Conservation (phyloP, 805 yeast genomes). For the Candida adriatica region DNA sequence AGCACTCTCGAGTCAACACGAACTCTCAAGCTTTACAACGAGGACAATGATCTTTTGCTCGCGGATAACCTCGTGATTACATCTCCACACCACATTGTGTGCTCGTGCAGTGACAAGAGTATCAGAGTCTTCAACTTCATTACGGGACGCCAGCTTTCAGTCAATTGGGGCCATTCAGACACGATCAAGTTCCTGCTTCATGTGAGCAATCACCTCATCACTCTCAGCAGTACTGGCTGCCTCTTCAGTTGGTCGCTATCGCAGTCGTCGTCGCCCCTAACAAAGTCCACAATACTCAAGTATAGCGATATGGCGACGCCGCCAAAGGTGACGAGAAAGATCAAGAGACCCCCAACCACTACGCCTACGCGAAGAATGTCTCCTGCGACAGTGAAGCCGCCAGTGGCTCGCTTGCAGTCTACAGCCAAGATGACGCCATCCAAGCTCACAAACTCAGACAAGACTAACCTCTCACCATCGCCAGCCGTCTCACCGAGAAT, state of each 20-base stretch:
- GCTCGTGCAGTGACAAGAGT: slow-evolving; percentile 51
- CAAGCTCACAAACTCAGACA: slow-evolving; percentile 11
- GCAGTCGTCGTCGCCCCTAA: background rate
- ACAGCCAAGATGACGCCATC: slow-evolving; percentile 21
- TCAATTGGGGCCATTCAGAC: slow-evolving; percentile 58
- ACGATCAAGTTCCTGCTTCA: slow-evolving; percentile 31
- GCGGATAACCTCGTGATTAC: slow-evolving; percentile 37
- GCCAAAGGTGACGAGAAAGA: slow-evolving; percentile 23
- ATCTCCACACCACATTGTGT: slow-evolving; percentile 27
- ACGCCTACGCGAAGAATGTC: slow-evolving; percentile 13
- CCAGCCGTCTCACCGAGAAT: slow-evolving; percentile 6
- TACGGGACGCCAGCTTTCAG: slow-evolving; percentile 40
- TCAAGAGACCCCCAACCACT: slow-evolving; percentile 13
- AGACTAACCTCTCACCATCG: slow-evolving; percentile 17
- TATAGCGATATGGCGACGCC: slow-evolving; percentile 16
- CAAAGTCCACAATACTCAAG: slow-evolving; percentile 12
- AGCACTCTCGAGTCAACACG: slow-evolving; percentile 27
- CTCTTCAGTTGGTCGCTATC: slow-evolving; percentile 39
- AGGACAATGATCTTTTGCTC: slow-evolving; percentile 36
- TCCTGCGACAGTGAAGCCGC: slow-evolving; percentile 8
- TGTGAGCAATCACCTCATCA: slow-evolving; percentile 26
- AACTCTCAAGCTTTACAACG: slow-evolving; percentile 35
- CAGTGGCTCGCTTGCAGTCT: slow-evolving; percentile 14
- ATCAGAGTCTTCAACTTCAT: slow-evolving; percentile 40
- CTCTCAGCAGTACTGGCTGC: slow-evolving; percentile 49